Percentiles rank a stretch among this genome's conserved stretches.
These are phyloP conservation scores for Atalantia buxifolia DNA, from an alignment of 345 rosid genomes.

Conservation along the genomic window DNA sequence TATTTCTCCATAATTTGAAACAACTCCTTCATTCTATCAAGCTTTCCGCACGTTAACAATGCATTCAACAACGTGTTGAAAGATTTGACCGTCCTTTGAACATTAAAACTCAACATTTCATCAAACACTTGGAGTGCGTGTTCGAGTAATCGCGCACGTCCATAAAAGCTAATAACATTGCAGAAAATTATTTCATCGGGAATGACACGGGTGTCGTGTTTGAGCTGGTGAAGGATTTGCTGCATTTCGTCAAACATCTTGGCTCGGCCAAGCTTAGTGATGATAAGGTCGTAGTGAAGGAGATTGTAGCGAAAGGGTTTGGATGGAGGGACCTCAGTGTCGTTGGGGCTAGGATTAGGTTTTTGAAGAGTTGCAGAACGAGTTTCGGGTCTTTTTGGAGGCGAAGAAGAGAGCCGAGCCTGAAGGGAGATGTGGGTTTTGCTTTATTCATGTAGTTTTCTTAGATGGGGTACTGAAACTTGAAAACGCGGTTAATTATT, in stretches of 20 bases:
- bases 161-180: conserved; percentile 52
- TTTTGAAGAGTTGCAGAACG: conserved; percentile 56
- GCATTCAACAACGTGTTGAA: conserved; percentile 48
- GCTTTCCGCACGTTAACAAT: conserved; percentile 21
- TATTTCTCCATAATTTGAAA: conserved; percentile 32
- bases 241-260: conserved; percentile 73
- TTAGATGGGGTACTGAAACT: no score
- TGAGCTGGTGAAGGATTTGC: conserved; percentile 54
- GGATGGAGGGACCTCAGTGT: not conserved
- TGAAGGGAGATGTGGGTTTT: no score
- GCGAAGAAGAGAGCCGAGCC: no score
- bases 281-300: conserved; percentile 70
- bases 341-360: conserved; percentile 29
- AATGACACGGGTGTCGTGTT: conserved; percentile 36
- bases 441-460: no score
- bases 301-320: conserved; percentile 56
- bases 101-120: conserved; percentile 61
- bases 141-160: conserved; percentile 42
- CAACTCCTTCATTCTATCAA: conserved; percentile 39
- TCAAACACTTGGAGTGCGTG: conserved; percentile 59
- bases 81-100: conserved; percentile 52
- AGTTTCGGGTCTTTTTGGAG: conserved; percentile 60
- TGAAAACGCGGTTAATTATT: no score
- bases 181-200: conserved; percentile 66
- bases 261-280: conserved; percentile 74